Percentiles rank a stretch among this genome's conserved stretches.
phyloP scores from a whole-genome alignment of 257 asterid genomes.

The Henckelia pumila region DNA sequence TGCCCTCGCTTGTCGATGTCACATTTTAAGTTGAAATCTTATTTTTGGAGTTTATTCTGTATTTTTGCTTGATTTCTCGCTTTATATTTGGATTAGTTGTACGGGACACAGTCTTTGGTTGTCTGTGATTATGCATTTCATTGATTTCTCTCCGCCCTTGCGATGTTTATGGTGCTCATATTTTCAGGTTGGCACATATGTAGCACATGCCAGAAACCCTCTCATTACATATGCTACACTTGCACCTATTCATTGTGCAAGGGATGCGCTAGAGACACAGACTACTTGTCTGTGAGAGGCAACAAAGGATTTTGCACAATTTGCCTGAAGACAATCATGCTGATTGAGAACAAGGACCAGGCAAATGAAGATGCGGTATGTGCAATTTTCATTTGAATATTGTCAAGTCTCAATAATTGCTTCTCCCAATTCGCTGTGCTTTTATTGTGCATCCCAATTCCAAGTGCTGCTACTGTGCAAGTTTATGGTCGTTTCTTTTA shows the following conservation, averaged over 20 bases:
- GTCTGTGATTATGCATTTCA: too few relatives aligned
- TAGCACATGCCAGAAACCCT: conserved; percentile 70
- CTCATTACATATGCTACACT: conserved; percentile 84
- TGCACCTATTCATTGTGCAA: conserved; percentile 96
- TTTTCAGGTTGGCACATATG: conserved; percentile 99
- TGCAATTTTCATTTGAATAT: conserved; percentile 20
- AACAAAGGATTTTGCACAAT: conserved; percentile 88
- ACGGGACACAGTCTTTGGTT: too few relatives aligned
- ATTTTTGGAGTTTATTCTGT: background rate
- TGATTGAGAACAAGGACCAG: conserved; percentile 76
- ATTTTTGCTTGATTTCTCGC: too few relatives aligned
- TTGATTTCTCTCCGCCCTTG: too few relatives aligned
- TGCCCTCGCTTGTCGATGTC: background rate
- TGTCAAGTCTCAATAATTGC: conserved; percentile 3
- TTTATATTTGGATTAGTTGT: too few relatives aligned
- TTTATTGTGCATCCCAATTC: conserved; percentile 5
- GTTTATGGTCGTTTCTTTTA: conserved; percentile 9
- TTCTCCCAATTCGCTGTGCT: conserved; percentile 12
- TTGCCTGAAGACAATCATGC: conserved; percentile 87
- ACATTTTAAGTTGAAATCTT: background rate
- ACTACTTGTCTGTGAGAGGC: conserved; percentile 65
- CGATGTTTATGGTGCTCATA: conserved; percentile 26
- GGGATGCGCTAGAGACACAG: conserved; percentile 68
- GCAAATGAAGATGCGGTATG: conserved; percentile 72
- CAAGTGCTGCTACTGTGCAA: conserved; percentile 6